Conservation (phyloP, 2,329 filamentous ascomycete species). For the Stromatinia cepivora region DNA sequence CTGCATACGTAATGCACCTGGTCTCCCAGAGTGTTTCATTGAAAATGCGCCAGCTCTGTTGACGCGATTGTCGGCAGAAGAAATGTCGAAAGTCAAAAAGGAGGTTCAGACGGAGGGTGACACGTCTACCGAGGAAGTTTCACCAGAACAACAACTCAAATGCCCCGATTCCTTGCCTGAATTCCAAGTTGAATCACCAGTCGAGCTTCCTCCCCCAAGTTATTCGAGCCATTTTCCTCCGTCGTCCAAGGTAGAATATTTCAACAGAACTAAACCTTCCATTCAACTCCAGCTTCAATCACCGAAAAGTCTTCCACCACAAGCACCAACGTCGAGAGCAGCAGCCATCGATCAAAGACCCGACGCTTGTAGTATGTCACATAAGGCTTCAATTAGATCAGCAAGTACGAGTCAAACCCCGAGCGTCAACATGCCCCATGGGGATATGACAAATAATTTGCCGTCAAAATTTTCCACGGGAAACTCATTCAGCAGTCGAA, state of each 20-base stretch:
- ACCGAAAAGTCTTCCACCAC: background rate
- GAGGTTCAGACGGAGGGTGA: background rate
- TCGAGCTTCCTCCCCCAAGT: background rate
- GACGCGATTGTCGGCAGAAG: conserved; percentile 1
- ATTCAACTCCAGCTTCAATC: background rate
- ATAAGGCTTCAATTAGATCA: background rate
- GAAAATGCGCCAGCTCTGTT: conserved; percentile 10
- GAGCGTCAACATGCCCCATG: background rate
- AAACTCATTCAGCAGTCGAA: background rate
- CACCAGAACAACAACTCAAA: background rate
- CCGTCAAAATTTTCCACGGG: background rate
- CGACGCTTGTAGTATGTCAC: background rate
- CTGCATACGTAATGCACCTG: conserved; percentile 14
- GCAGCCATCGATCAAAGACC: background rate
- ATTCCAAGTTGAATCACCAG: background rate
- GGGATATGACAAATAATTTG: background rate
- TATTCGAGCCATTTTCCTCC: background rate
- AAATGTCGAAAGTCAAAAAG: background rate
- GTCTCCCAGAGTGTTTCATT: conserved; percentile 1
- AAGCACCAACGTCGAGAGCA: background rate
- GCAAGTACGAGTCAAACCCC: background rate
- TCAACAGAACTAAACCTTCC: background rate
- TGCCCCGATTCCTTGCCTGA: background rate
- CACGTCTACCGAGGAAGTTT: background rate
- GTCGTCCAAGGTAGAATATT: background rate